phyloP scores from a whole-genome alignment of 2,329 filamentous ascomycete species.

The Zelopaecilomyces penicillatus region DNA sequence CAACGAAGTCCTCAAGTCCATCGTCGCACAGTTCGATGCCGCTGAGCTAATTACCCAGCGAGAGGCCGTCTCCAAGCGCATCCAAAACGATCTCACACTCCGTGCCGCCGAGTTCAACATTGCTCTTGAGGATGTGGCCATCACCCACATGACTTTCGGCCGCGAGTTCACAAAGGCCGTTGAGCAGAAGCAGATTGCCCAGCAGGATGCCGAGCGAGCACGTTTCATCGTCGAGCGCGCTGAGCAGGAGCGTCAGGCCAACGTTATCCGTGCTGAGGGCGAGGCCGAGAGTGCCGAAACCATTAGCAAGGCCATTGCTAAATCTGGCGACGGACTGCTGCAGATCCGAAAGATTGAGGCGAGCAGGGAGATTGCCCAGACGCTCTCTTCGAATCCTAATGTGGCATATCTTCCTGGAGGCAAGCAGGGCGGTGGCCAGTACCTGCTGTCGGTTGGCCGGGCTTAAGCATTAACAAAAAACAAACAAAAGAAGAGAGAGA shows the following conservation, averaged over 20 bases:
- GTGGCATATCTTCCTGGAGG: conserved; percentile 83
- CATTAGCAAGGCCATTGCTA: conserved; percentile 87
- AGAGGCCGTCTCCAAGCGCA: conserved; percentile 91
- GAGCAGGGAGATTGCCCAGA: conserved; percentile 88
- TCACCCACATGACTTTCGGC: conserved; percentile 99
- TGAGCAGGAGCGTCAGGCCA: conserved; percentile 97
- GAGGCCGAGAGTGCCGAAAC: conserved; percentile 95
- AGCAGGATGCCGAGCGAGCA: conserved; percentile 95
- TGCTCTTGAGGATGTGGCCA: conserved; percentile 94
- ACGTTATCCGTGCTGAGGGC: conserved; percentile 95
- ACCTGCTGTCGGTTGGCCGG: conserved; percentile 45
- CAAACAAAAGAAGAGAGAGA: background rate
- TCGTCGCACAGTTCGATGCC: conserved; percentile 97
- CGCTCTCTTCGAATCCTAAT: conserved; percentile 83
- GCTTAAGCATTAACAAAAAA: conserved; percentile 18
- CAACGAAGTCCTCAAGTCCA: conserved; percentile 98
- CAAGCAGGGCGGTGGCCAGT: conserved; percentile 52
- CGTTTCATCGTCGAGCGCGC: conserved; percentile 98
- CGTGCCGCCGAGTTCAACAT: conserved; percentile 98
- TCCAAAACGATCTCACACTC: conserved; percentile 83
- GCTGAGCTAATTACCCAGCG: conserved; percentile 98
- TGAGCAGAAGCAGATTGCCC: conserved; percentile 99
- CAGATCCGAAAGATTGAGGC: conserved; percentile 97
- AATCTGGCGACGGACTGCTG: conserved; percentile 86
- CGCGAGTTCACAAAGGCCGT: conserved; percentile 98